A percentile compares a stretch with the other conserved stretches of the same genome.
phyloP scores from a whole-genome alignment of 495 filamentous ascomycete species.

The Neurospora cerealis region DNA sequence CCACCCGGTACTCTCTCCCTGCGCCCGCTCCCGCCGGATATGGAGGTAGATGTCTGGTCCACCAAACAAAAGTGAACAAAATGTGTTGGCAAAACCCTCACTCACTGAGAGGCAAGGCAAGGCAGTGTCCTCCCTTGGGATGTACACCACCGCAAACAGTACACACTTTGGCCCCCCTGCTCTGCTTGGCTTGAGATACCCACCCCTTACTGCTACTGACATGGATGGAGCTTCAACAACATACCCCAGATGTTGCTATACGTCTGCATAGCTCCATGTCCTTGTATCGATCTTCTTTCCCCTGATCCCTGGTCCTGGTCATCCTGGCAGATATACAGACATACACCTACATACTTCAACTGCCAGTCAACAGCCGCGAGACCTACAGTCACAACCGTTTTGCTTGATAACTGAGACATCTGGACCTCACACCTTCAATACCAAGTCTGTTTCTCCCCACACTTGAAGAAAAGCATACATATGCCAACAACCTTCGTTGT shows the following conservation, averaged over 20 bases:
- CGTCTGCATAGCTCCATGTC: neutral
- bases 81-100: slow-evolving; percentile 13
- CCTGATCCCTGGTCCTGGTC: neutral
- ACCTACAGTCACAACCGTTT: neutral
- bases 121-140: neutral
- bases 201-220: neutral
- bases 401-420: neutral
- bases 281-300: neutral
- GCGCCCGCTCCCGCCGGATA: slow-evolving; percentile 6
- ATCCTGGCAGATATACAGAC: neutral
- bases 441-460: neutral
- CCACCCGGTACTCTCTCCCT: slow-evolving; percentile 1
- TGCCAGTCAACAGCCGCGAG: neutral
- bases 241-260: neutral
- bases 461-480: neutral
- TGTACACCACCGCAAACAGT: neutral
- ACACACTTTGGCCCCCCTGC: neutral
- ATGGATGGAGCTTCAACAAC: neutral
- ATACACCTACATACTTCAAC: neutral
- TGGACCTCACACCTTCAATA: neutral
- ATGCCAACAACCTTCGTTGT: neutral
- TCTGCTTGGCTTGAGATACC: neutral
- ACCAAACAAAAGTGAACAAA: slow-evolving; percentile 10
- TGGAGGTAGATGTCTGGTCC: slow-evolving; percentile 8
- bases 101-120: neutral